Base-by-base conservation (phyloP, 2,329 filamentous ascomycete species). In the Fusarium continuum region DNA sequence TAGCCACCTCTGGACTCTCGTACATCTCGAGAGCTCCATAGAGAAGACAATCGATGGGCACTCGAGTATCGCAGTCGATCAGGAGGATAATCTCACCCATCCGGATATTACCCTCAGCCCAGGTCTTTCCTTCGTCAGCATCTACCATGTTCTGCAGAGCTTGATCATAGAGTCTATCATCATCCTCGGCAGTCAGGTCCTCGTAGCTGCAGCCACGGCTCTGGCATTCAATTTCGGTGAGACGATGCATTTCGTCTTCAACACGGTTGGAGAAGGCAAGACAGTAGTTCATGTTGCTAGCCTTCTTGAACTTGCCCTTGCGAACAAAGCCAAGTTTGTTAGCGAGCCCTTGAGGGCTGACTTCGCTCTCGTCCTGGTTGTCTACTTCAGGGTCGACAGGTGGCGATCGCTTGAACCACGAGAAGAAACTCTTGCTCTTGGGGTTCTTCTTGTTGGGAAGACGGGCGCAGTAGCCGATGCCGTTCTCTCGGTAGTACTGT, bases 1-100 rank as follows among this genome's bases (percentile, higher is more conserved):
- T 90, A 16, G 84, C 89, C 1, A 91, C 87, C 67, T 91, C 85
- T 0, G 88, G 89, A 13, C 83, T 88, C 62, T 85, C 80, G 64
- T 88, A 85, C 88, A 92, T 91, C 73, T 91, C 89, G 14, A 83
- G 85, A 16, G 86, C 88, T n/a, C 85, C 88, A 62, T 90, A 87
- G 8, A 91, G 78, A 11, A 91, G 79, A 62, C 87, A 91, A 67
- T 91, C 88, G 1, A 79, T 75, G 0, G 89, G 89, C 0, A 70
- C 61, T 71, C 88, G 83, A 5, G 88, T 91, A 64, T 91, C 88
- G 2, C 86, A 89, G 72, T 90, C 88, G 50, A 90, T 78, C 35
- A 91, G 79, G 4, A 91, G 77, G 11, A 88, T 75, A 49, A 88
- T 84, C 64, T 85, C 83, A 19, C 83, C 83, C 20, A 86, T 76